These are phyloP conservation scores for Straminergon stramineum DNA, from an alignment of 225 moss, liverwort and hornwort genomes.

Conservation along the genomic window DNA sequence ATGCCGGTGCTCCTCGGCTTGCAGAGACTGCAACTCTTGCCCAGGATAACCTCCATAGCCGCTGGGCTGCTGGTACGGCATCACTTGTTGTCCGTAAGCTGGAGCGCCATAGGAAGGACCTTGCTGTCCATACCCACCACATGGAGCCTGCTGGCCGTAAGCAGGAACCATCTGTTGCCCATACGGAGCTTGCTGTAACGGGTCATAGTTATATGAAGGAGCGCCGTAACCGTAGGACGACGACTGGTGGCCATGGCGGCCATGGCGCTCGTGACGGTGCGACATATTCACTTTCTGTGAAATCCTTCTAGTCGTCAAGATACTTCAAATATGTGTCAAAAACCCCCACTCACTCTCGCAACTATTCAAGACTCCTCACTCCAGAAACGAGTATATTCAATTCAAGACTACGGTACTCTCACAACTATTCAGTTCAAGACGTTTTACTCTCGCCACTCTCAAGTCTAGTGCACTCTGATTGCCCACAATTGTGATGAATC, in stretches of 20 bases:
- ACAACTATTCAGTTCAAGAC: not conserved
- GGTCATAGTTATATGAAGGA: not conserved
- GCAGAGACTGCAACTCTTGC: too few species aligned
- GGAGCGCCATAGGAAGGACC: too few species aligned
- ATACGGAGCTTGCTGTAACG: not conserved
- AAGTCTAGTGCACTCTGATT: not conserved
- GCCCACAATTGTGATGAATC: not conserved
- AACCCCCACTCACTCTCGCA: not conserved
- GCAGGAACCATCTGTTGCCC: not conserved
- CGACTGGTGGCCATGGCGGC: not conserved
- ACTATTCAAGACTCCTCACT: not conserved
- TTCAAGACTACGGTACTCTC: not conserved
- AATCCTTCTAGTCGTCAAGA: not conserved
- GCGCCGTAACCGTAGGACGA: not conserved
- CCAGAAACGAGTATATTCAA: not conserved
- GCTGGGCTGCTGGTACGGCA: too few species aligned
- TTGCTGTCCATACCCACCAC: too few species aligned
- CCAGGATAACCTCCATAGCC: too few species aligned
- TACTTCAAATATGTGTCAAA: not conserved
- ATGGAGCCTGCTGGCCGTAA: not conserved
- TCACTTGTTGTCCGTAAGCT: too few species aligned
- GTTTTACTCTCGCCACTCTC: not conserved
- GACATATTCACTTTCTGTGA: not conserved
- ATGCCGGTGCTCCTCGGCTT: too few species aligned
- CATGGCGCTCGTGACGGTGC: not conserved